Evolutionary conservation across 768 basidiomycete genomes (phyloP), one percentile per base, ranked within the genome.

Genomic region (Leccinum incarnatum): DNA sequence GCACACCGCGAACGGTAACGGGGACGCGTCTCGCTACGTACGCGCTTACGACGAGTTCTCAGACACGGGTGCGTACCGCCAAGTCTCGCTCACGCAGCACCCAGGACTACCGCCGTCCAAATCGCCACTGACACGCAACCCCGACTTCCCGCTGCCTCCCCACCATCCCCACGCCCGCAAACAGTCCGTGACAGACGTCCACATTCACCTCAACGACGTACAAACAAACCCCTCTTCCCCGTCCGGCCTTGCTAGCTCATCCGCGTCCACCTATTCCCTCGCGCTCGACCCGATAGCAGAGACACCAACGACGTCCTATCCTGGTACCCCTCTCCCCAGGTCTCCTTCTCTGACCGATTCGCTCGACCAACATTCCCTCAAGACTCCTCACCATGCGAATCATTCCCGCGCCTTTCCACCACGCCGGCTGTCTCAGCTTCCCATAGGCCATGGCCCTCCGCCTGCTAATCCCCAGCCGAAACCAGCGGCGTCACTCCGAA

Each of bases 141-240:
- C 81, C 47, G 66, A 79, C 10, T 78, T 88, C 25, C 75, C 81
- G 6, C 74, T 87, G 0, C 75, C 82, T 1, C 75, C 83, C 1
- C 79, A 82, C 45, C 90, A 92, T 65, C 90, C 90, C 0, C 90
- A 92, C 61, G 90, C 88, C 0, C 83, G 90, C 34, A 92, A 91
- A 69, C 78, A 83, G 19, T 92, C 89, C 17, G 72, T 89, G 4
- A 57, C 84, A 11, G 86, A 88, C 63, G 83, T 81, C 2, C 77
- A 76, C 17, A 55, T 74, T 7, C 73, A 73, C 48, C 53, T 76
- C 25, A 69, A 73, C 34, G 73, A 73, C 61, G 60, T 67, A n/a
- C 62, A 62, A 40, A 47, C 65, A 1, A 53, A 63, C 14, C 63
- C 55, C 4, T 30, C 57, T 1, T 59, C 57, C n/a, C 51, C 65